Base-by-base conservation (phyloP, 2,329 filamentous ascomycete genomes). In the Bisporella sp. region DNA sequence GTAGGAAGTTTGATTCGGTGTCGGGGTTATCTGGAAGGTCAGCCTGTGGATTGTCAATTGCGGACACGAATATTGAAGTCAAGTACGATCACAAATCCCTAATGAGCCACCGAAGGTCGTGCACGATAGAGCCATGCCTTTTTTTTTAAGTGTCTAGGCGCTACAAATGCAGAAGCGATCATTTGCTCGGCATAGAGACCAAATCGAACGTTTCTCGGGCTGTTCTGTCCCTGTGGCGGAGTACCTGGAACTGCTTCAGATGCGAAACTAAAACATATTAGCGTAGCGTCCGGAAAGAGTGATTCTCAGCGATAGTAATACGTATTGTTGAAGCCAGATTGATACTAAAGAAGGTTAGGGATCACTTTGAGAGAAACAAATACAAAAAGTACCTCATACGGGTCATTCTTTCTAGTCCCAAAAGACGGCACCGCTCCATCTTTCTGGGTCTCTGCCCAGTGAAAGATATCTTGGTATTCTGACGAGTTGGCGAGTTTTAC, bases 361-460 rank as follows among this genome's bases (percentile, higher is more conserved):
- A 42, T 28, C 30, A 37, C 41, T 35, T 46, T 41, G 41, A 48
- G 54, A 44, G 54, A 39, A 9, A 39, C 35, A 9, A 9, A 39
- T 39, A n/a, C n/a, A 9, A 39, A n/a, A 39, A 21, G 35, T 64
- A 73, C 72, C 63, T 74, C 64, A 61, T 78, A 78, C 35, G 74
- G 75, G 59, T 78, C 75, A 55, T 77, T 81, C 64, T 65, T 76
- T 63, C 71, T 72, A 53, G 68, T 72, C 4, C 66, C 69, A 56
- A 81, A 81, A 0, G 76, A 78, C 7, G 77, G 77, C 29, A 80
- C 71, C 0, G 68, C 59, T 0, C 73, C 78, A 60, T 81, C 71
- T 59, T 79, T 72, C 57, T 81, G 78, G n/a, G 77, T 80, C 59
- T 79, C 76, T 0, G 77, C 78, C 78, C 78, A 81, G 59, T 76